Evolutionary conservation across 169 alveolate genomes (phyloP).

Genomic region (Babesia caballi): DNA sequence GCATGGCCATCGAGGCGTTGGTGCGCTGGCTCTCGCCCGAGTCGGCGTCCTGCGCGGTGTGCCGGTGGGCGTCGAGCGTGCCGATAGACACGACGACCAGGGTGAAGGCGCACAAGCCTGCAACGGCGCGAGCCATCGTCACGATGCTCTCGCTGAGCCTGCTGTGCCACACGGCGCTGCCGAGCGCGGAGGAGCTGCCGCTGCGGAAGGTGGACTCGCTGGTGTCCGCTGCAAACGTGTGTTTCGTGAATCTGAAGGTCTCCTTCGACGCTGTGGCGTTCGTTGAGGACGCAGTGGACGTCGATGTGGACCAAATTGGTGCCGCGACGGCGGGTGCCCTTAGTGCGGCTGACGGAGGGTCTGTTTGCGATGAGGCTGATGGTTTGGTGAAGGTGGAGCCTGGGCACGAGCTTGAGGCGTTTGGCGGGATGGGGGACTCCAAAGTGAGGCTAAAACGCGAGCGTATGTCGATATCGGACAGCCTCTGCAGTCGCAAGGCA

Average conservation of each 20-base stretch:
- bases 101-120: constrained; percentile 37
- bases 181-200: background rate
- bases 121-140: constrained; percentile 30
- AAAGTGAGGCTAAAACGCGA: constrained; percentile 2
- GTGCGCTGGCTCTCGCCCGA: constrained; percentile 31
- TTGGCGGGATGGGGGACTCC: too few relatives aligned
- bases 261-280: background rate
- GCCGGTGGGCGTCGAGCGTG: constrained; percentile 41
- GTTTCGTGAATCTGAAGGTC: constrained; percentile 42
- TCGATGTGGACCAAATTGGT: background rate
- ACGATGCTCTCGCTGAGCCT: constrained; percentile 18
- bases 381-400: background rate
- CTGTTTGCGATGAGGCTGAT: too few relatives aligned
- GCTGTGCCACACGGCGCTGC: background rate
- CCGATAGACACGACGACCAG: constrained; percentile 52
- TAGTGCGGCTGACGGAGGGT: too few relatives aligned
- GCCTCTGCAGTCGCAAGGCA: background rate
- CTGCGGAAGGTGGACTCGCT: constrained; percentile 31
- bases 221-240: constrained; percentile 47
- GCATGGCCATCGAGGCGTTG: constrained; percentile 21
- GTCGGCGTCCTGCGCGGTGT: constrained; percentile 21
- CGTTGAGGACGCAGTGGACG: background rate
- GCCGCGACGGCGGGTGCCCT: background rate
- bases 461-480: background rate
- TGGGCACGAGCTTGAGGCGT: background rate